Conservation (phyloP, 768 basidiomycete genomes). For the button mushroom (Agaricus bisporus) region DNA sequence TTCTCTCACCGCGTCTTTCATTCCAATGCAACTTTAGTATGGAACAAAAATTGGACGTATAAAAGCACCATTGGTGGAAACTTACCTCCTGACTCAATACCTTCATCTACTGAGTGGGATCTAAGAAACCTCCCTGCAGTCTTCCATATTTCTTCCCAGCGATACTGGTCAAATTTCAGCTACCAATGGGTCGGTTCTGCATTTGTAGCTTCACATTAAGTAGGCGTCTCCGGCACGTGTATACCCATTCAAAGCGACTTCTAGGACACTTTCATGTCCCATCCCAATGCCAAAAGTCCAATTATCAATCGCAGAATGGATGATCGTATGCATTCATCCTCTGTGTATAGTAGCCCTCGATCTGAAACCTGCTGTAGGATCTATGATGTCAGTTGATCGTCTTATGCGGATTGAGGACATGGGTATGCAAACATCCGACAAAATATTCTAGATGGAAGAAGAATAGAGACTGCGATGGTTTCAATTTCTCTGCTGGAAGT, state of each 20-base stretch:
- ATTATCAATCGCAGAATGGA: constrained; percentile 70
- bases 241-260: constrained; percentile 65
- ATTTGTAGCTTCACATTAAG: constrained; percentile 85
- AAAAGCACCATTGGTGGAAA: constrained; percentile 73
- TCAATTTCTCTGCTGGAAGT: constrained; percentile 62
- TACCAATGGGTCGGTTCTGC: constrained; percentile 81
- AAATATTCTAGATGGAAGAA: constrained; percentile 58
- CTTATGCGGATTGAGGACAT: constrained; percentile 60
- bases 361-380: constrained; percentile 69
- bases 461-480: constrained; percentile 67
- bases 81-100: constrained; percentile 39
- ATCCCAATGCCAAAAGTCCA: constrained; percentile 56
- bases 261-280: constrained; percentile 60
- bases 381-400: constrained; percentile 64
- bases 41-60: constrained; percentile 72
- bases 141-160: constrained; percentile 74
- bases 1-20: neutral
- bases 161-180: constrained; percentile 72
- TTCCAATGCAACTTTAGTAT: constrained; percentile 37
- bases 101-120: neutral
- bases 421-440: constrained; percentile 39
- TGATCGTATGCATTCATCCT: constrained; percentile 44
- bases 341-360: constrained; percentile 48
- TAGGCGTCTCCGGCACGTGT: constrained; percentile 89
- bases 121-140: constrained; percentile 31